Percentiles rank a stretch among this genome's conserved stretches.
Evolutionary conservation across 108 stramenopile genomes (phyloP).

Genomic region (Cyclotella cryptica): DNA sequence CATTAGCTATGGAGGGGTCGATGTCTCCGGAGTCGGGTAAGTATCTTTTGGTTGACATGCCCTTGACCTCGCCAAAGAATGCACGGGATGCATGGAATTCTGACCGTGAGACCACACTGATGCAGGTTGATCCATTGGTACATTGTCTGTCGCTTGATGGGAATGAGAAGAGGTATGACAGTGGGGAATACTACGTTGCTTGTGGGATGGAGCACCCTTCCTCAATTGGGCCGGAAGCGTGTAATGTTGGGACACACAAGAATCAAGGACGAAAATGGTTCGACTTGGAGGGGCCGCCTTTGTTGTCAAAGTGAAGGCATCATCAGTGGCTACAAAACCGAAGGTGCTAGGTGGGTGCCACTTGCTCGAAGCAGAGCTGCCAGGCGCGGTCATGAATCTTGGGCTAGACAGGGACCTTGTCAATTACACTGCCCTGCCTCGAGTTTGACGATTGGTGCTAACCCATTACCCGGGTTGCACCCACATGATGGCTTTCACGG

Average conservation of each 20-base stretch:
- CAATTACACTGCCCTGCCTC: too few relatives aligned
- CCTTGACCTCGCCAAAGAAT: neutral
- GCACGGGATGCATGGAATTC: neutral
- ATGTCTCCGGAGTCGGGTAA: neutral
- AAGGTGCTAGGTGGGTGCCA: neutral
- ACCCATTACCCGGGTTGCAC: too few relatives aligned
- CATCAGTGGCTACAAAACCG: neutral
- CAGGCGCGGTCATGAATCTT: neutral
- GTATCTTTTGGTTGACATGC: neutral
- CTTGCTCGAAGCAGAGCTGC: neutral
- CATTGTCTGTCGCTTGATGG: neutral
- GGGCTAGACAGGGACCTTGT: too few relatives aligned
- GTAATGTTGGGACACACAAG: neutral
- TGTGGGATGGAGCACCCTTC: neutral
- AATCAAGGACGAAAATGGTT: neutral
- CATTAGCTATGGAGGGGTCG: neutral
- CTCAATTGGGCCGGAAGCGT: neutral
- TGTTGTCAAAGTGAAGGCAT: neutral
- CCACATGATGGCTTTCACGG: too few relatives aligned
- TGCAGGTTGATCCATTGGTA: neutral
- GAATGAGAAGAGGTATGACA: neutral
- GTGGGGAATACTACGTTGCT: conserved; percentile 1
- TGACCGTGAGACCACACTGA: too few relatives aligned
- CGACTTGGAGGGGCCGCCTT: neutral
- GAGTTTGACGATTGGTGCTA: too few relatives aligned